Conservation (phyloP, 2,329 filamentous ascomycete species). For the Diaporthe humulicola region DNA sequence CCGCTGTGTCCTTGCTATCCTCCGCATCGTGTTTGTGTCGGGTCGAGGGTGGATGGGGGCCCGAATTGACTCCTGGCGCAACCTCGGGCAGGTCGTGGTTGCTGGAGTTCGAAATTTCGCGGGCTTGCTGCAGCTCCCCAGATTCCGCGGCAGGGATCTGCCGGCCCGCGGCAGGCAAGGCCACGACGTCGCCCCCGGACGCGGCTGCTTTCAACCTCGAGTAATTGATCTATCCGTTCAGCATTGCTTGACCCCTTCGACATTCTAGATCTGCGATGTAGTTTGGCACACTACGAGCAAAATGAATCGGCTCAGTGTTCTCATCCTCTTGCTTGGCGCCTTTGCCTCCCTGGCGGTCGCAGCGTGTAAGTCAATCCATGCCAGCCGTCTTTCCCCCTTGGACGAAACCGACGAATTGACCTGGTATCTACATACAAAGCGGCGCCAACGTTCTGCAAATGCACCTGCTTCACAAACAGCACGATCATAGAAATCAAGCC, state of each 20-base stretch:
- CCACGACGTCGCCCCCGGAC: constrained; percentile 16
- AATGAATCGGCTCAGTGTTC: constrained; percentile 46
- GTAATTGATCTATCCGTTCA: neutral
- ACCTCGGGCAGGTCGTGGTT: neutral
- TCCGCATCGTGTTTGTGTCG: constrained; percentile 34
- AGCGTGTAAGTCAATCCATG: constrained; percentile 54
- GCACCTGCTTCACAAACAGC: constrained; percentile 78
- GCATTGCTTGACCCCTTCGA: neutral
- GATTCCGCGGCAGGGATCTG: constrained; percentile 22
- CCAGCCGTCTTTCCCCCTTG: neutral
- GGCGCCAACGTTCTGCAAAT: constrained; percentile 77
- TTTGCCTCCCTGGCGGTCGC: constrained; percentile 52
- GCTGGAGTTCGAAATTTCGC: constrained; percentile 35
- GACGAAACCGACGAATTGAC: neutral
- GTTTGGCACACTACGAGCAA: constrained; percentile 22
- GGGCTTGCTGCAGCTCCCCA: constrained; percentile 16
- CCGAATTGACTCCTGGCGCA: constrained; percentile 5
- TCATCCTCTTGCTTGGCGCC: constrained; percentile 48
- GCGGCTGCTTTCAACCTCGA: constrained; percentile 4
- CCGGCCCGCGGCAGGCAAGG: constrained; percentile 24
- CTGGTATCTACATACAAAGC: constrained; percentile 53
- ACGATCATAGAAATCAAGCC: constrained; percentile 65
- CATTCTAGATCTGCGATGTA: neutral
- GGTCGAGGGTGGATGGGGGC: neutral
- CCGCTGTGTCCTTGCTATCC: constrained; percentile 38